Evolutionary conservation across 78 protist genomes (phyloP).

Genomic region (Dictyostelium capitatum): DNA sequence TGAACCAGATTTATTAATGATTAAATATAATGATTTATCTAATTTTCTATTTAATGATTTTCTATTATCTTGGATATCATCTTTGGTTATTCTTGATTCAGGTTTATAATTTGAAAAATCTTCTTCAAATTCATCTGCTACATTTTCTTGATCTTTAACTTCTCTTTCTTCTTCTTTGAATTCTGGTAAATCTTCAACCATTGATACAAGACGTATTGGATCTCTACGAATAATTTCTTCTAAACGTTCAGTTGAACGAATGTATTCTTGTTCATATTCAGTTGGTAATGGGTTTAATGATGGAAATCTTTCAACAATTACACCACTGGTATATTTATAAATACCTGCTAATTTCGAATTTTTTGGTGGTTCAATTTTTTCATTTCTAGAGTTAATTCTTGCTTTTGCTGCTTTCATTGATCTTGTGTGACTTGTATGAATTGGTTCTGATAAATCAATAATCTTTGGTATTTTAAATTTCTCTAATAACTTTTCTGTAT

Average conservation of each 20-base stretch:
- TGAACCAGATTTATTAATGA: constrained; percentile 47
- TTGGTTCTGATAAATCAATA: constrained; percentile 46
- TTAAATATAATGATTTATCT: constrained; percentile 68
- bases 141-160: background rate
- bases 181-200: constrained; percentile 72
- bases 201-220: constrained; percentile 23
- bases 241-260: constrained; percentile 10
- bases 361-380: background rate
- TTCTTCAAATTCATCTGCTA: constrained; percentile 52
- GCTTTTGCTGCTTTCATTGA: constrained; percentile 3
- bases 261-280: constrained; percentile 44
- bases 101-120: constrained; percentile 47
- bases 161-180: background rate
- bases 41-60: constrained; percentile 54
- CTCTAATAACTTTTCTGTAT: constrained; percentile 34
- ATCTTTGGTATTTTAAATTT: constrained; percentile 65
- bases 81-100: constrained; percentile 49
- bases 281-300: constrained; percentile 55
- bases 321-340: constrained; percentile 16
- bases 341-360: background rate
- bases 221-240: constrained; percentile 9
- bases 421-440: background rate
- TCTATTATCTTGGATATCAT: constrained; percentile 18
- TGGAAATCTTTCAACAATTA: constrained; percentile 76
- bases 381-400: background rate